A percentile compares a stretch with the other conserved stretches of the same genome.
phyloP scores from a whole-genome alignment of 805 yeast species.

The Candida krabiensis region DNA sequence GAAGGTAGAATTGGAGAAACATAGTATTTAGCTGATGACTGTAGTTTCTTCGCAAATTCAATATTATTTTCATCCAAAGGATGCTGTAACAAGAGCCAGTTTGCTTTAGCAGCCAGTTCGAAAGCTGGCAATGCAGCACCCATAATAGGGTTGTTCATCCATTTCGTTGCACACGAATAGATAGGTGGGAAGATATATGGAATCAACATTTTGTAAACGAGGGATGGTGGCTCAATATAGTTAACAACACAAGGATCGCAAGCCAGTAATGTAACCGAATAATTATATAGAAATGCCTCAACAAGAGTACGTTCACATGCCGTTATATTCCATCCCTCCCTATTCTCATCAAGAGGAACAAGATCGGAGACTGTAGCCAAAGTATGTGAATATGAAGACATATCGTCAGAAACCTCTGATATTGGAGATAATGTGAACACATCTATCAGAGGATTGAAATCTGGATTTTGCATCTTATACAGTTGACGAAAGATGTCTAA shows the following conservation, averaged over 20 bases:
- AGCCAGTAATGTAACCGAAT: constrained; percentile 33
- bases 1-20: constrained; percentile 6
- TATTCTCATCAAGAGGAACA: too few species aligned
- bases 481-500: neutral
- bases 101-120: constrained; percentile 34
- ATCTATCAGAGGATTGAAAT: neutral
- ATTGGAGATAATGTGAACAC: neutral
- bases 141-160: constrained; percentile 39
- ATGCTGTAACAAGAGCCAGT: constrained; percentile 27
- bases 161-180: constrained; percentile 26
- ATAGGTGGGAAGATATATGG: constrained; percentile 33
- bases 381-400: neutral
- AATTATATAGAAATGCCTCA: constrained; percentile 44
- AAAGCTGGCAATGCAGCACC: constrained; percentile 38
- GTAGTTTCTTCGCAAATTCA: neutral
- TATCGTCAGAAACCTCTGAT: neutral
- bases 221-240: constrained; percentile 39
- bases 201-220: constrained; percentile 30
- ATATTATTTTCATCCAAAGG: constrained; percentile 1
- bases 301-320: constrained; percentile 33
- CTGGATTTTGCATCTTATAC: neutral
- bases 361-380: neutral
- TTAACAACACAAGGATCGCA: constrained; percentile 28
- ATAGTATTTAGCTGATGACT: neutral
- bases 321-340: too few species aligned